phyloP scores from a whole-genome alignment of 192 early-diverging fungal species.

The Podila minutissima region DNA sequence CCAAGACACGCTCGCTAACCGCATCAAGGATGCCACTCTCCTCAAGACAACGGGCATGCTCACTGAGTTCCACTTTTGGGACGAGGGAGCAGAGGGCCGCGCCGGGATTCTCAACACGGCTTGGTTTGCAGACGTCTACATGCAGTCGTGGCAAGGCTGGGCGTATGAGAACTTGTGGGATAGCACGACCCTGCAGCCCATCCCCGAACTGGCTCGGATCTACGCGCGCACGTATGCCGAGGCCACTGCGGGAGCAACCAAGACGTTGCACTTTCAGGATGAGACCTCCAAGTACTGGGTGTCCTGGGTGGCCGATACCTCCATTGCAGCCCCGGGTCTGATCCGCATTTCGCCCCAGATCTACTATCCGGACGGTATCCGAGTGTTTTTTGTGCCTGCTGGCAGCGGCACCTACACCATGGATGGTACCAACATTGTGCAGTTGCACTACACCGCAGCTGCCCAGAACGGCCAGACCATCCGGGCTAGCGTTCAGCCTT shows the following conservation, averaged over 20 bases:
- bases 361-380: constrained; percentile 52
- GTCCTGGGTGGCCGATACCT: constrained; percentile 32
- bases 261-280: constrained; percentile 47
- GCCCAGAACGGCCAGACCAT: constrained; percentile 37
- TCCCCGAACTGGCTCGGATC: constrained; percentile 26
- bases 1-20: constrained; percentile 46
- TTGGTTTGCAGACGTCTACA: constrained; percentile 53
- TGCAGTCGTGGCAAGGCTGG: constrained; percentile 67
- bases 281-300: constrained; percentile 48
- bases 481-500: constrained; percentile 47
- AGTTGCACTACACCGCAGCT: constrained; percentile 18
- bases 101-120: constrained; percentile 47
- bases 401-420: constrained; percentile 31
- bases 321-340: constrained; percentile 44
- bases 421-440: constrained; percentile 28
- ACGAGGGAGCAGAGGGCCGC: constrained; percentile 27
- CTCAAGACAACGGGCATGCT: constrained; percentile 55
- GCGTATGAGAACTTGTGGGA: constrained; percentile 61
- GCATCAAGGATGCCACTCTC: constrained; percentile 54
- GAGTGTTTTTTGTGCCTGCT: constrained; percentile 43
- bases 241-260: constrained; percentile 51
- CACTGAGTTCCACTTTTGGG: constrained; percentile 67
- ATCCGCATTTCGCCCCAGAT: constrained; percentile 32
- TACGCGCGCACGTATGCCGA: constrained; percentile 55
- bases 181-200: constrained; percentile 1